Evolutionary conservation across 2,329 filamentous ascomycete species (phyloP).

Genomic region (Dothistroma septosporum): DNA sequence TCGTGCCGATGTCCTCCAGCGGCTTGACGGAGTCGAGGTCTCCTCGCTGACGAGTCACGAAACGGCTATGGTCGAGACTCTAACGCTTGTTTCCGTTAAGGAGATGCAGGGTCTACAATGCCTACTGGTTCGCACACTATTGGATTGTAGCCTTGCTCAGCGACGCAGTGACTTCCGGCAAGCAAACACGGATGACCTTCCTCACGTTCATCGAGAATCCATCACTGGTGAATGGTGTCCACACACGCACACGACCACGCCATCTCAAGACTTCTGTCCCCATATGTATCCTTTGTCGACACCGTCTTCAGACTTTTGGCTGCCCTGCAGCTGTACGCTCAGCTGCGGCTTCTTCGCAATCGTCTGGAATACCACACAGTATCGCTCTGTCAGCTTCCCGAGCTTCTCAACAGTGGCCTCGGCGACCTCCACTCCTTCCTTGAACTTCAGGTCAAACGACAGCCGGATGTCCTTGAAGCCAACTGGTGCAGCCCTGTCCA

Average conservation of each 20-base stretch:
- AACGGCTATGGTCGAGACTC: background rate
- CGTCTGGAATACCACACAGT: constrained; percentile 46
- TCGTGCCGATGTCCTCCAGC: background rate
- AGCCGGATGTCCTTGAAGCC: constrained; percentile 47
- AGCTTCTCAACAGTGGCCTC: constrained; percentile 44
- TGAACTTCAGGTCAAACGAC: constrained; percentile 42
- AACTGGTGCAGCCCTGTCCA: constrained; percentile 45
- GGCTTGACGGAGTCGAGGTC: background rate
- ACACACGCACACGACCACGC: constrained; percentile 1
- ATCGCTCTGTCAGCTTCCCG: constrained; percentile 48
- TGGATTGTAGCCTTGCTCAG: background rate
- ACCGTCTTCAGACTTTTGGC: constrained; percentile 27
- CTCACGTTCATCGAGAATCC: background rate
- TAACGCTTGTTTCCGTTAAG: background rate
- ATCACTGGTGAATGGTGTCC: background rate
- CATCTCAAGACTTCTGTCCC: constrained; percentile 28
- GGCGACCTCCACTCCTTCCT: constrained; percentile 35
- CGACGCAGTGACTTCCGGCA: background rate
- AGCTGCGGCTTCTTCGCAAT: constrained; percentile 37
- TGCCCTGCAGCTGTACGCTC: constrained; percentile 32
- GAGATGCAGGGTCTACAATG: constrained; percentile 2
- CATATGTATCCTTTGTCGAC: constrained; percentile 27
- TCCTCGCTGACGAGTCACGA: constrained; percentile 5
- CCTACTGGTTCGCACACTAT: constrained; percentile 1
- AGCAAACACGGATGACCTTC: background rate